Conservation (phyloP, 805 yeast species). For the Komagataella phaffii region DNA sequence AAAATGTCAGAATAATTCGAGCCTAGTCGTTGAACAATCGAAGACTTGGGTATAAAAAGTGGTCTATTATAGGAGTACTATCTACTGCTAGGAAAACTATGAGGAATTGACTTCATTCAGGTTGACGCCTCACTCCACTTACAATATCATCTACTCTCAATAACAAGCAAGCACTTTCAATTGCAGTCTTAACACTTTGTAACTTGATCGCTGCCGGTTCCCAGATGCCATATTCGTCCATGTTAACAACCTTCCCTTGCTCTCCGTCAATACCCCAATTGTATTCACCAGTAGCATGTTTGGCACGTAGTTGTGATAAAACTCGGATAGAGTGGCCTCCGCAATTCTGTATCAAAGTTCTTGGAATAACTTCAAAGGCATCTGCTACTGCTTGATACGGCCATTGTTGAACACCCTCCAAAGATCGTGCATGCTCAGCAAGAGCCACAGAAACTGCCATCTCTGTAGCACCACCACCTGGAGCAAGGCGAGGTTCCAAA, state of each 20-base stretch:
- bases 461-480: constrained; percentile 99
- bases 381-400: constrained; percentile 98
- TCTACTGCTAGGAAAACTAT: background rate
- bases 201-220: constrained; percentile 98
- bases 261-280: constrained; percentile 95
- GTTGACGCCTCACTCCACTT: constrained; percentile 61
- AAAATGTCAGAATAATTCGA: background rate
- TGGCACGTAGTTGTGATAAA: constrained; percentile 84
- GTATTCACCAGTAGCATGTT: constrained; percentile 81
- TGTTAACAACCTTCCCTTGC: constrained; percentile 84
- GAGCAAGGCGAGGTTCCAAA: constrained; percentile 88
- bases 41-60: background rate
- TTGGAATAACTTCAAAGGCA: constrained; percentile 96
- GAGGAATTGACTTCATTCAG: background rate
- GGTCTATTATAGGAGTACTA: background rate
- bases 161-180: constrained; percentile 90
- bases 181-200: constrained; percentile 94
- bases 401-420: constrained; percentile 96
- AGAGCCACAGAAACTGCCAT: constrained; percentile 91
- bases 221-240: constrained; percentile 95
- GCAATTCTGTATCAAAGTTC: constrained; percentile 93
- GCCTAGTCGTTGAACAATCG: background rate
- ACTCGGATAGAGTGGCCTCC: constrained; percentile 94
- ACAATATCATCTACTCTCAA: constrained; percentile 96
- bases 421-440: constrained; percentile 79